Base-by-base conservation (phyloP, 371 early-diverging fungal genomes). In the Circinella minor region DNA sequence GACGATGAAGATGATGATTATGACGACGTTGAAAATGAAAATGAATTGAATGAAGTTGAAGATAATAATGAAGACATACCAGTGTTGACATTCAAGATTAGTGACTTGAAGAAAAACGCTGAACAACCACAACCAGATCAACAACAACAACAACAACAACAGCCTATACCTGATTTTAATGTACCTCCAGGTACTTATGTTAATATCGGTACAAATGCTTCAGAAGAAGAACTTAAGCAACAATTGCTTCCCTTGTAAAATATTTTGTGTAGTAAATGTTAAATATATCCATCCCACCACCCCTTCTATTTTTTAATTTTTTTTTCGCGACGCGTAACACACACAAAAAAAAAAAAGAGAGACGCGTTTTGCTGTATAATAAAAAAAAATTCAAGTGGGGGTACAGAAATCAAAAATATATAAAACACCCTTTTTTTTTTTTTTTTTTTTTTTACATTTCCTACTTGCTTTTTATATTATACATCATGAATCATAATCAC, bases 401-500 rank as follows among this genome's bases (percentile, higher is more conserved):
- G 27, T 27, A 27, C 27, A 27, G 27, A 27, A 43, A 43, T 43
- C 43, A 43, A 11, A 43, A 43, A 43, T 4, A 13, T 15, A 18
- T 13, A 54, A 54, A 18, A 8, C 1, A 20, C 27, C 7, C 34
- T 4, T 11, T 18, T 10, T 34, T 17, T 57, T 20, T 36, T 36
- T 4, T 55, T 4, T 34, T 34, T 55, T 13, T 55, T 20, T 36
- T 6, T 11, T n/a, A 15, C 20, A 10, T 57, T n/a, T 18, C 3
- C n/a, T 18, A 55, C 20, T 20, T 55, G 8, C 55, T 1, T 55
- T 8, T 17, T n/a, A 14, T 15, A 20, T 55, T 15, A 55, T 20
- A 55, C 10, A 55, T 15, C 11, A 57, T 57, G 57, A 57, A 34
- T 57, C 57, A 57, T 34, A 57, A 57, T 57, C 57, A 57, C 36